Evolutionary conservation across 129 eudicot genomes (phyloP).

Genomic region (Lactuca saligna): DNA sequence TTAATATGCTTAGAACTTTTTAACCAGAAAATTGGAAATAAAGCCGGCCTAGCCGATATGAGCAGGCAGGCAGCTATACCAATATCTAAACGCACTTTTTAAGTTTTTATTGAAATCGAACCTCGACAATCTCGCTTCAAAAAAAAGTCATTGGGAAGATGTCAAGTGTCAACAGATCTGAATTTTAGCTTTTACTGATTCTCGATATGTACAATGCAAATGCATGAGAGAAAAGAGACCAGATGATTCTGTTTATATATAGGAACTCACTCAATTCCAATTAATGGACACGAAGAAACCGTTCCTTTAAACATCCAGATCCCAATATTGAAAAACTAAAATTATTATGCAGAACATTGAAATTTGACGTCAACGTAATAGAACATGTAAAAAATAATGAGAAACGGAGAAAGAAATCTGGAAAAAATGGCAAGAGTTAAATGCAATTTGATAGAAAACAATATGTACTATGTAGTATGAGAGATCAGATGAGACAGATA

Average conservation of each 20-base stretch:
- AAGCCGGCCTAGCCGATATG: not conserved
- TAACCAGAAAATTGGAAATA: too few relatives aligned
- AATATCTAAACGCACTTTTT: slow-evolving; percentile 14
- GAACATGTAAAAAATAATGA: not conserved
- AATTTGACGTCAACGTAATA: not conserved
- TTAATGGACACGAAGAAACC: not conserved
- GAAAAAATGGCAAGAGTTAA: slow-evolving; percentile 3
- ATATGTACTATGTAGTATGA: slow-evolving; percentile 1
- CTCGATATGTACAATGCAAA: not conserved
- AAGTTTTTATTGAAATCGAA: slow-evolving; percentile 11
- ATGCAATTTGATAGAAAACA: slow-evolving; percentile 11
- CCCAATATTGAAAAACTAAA: not conserved
- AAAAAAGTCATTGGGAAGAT: slow-evolving; percentile 13
- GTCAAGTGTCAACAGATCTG: slow-evolving; percentile 1
- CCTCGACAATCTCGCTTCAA: not conserved
- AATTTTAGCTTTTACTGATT: slow-evolving; percentile 9
- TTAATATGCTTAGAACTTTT: too few relatives aligned
- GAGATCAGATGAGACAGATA: not conserved
- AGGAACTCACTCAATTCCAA: not conserved
- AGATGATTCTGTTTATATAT: not conserved
- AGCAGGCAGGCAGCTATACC: slow-evolving; percentile 12
- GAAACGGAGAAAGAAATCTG: slow-evolving; percentile 15
- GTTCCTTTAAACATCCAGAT: slow-evolving; percentile 1
- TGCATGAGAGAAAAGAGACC: not conserved
- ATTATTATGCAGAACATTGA: not conserved